Percentiles rank a stretch among this genome's conserved stretches.
These are phyloP conservation scores for Rosa persica DNA, from an alignment of 306 rosid genomes.

Conservation along the genomic window DNA sequence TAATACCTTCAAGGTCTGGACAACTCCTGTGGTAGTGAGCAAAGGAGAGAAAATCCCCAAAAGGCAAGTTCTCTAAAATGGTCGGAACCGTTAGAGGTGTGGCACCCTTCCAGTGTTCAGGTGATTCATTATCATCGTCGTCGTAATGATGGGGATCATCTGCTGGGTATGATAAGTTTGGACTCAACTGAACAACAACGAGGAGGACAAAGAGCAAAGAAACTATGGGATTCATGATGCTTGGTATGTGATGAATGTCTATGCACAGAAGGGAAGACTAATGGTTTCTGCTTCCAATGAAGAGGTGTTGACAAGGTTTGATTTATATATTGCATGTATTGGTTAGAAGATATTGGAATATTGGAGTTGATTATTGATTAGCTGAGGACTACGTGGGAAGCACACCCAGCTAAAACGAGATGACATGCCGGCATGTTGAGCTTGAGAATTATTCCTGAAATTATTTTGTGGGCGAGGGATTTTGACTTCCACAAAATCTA, in stretches of 20 bases:
- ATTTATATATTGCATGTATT: neutral
- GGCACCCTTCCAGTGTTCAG: conserved; percentile 19
- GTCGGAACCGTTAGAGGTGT: conserved; percentile 41
- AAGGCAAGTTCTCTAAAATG: conserved; percentile 25
- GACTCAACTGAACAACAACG: conserved; percentile 30
- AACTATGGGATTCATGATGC: conserved; percentile 22
- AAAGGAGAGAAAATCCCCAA: conserved; percentile 49
- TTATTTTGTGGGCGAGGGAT: neutral
- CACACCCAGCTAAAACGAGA: conserved; percentile 21
- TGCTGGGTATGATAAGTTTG: conserved; percentile 19
- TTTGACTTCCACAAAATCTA: neutral
- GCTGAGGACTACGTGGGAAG: conserved; percentile 36
- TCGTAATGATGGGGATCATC: conserved; percentile 14
- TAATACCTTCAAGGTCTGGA: conserved; percentile 58
- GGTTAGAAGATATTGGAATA: neutral
- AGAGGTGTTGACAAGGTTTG: conserved; percentile 3
- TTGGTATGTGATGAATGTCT: neutral
- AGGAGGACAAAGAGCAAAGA: conserved; percentile 33
- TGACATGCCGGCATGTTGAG: conserved; percentile 42
- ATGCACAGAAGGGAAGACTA: neutral
- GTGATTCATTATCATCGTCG: conserved; percentile 11
- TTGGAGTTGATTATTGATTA: neutral
- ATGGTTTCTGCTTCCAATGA: conserved; percentile 12
- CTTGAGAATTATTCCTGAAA: neutral
- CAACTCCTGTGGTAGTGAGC: conserved; percentile 55